These are phyloP conservation scores for Paxillus involutus DNA, from an alignment of 768 basidiomycete genomes.

Conservation along the genomic window DNA sequence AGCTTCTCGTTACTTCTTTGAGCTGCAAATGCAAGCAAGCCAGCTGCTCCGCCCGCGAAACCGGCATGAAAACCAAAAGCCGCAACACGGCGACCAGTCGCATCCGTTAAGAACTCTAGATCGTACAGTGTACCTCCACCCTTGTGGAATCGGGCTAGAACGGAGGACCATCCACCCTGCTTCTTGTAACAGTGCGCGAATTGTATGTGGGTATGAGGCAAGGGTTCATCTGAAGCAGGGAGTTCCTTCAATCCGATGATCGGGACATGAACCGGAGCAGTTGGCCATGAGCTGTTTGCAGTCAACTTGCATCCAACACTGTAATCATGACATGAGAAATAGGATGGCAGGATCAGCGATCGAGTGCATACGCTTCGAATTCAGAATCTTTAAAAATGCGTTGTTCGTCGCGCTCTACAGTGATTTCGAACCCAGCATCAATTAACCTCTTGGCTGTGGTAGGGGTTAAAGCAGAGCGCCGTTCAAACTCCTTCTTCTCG, in stretches of 20 bases:
- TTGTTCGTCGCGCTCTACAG: slow-evolving; percentile 90
- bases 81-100: slow-evolving; percentile 83
- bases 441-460: slow-evolving; percentile 86
- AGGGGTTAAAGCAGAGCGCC: slow-evolving; percentile 90
- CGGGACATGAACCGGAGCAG: slow-evolving; percentile 67
- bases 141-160: slow-evolving; percentile 81
- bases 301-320: slow-evolving; percentile 92
- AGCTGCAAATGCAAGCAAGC: slow-evolving; percentile 77
- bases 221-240: slow-evolving; percentile 74
- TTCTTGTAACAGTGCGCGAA: slow-evolving; percentile 98
- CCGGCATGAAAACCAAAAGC: slow-evolving; percentile 99
- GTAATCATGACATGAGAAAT: slow-evolving; percentile 4
- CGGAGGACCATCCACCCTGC: slow-evolving; percentile 88
- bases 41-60: slow-evolving; percentile 95
- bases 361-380: slow-evolving; percentile 77
- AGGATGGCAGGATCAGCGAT: background rate
- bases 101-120: slow-evolving; percentile 91
- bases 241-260: slow-evolving; percentile 98
- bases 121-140: slow-evolving; percentile 91
- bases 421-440: slow-evolving; percentile 86
- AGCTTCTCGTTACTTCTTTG: slow-evolving; percentile 59
- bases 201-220: slow-evolving; percentile 94
- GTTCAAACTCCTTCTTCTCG: slow-evolving; percentile 95
- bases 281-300: slow-evolving; percentile 86
- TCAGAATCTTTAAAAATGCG: slow-evolving; percentile 93